Evolutionary conservation across 2,329 filamentous ascomycete species (phyloP), one percentile per base, ranked within the genome.

Genomic region (Ophiostoma australiae): DNA sequence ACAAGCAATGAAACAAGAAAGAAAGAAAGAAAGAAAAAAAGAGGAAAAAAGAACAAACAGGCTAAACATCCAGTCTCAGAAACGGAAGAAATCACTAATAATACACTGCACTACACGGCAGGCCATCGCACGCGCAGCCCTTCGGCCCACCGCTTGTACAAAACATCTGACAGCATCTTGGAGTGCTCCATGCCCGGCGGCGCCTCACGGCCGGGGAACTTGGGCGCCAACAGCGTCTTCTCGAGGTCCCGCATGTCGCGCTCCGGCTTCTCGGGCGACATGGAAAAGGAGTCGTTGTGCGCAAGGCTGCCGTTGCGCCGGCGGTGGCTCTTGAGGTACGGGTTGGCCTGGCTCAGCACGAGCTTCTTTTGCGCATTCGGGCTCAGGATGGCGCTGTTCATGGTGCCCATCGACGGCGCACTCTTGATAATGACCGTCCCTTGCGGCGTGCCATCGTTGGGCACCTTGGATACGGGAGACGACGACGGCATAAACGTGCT

Each of bases 111-210:
- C 44, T 58, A 74, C 2, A 75, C 72, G 7, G 73, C 74, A 1
- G 74, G 74, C 74, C 73, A 76, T 1, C 75, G 73, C 48, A n/a
- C n/a, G 8, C 89, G 89, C 76, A 98, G 82, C 1, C 93, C 93
- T 72, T 96, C 92, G 2, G 90, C 89, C 95, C 95, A 99, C 63
- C 94, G 87, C 20, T 90, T 88, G 80, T 97, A 98, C 27, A 99
- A 86, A 27, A 97, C 92, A 78, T 97, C 93, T 1, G 92, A 92
- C 52, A 98, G 84, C 78, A 97, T 89, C 77, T 93, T 92, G 74
- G 91, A 91, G 80, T 97, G 94, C 80, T 97, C 94, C 92, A 97
- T 94, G 1, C 93, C 94, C 1, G 89, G 86, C 67, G 81, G 80
- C 1, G 85, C 77, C 69, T 85, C 81, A 55, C 84, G 83, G 1